Percentiles rank a stretch among this genome's conserved stretches.
Conservation (phyloP, 2,329 filamentous ascomycete genomes). For the Alternaria arborescens region DNA sequence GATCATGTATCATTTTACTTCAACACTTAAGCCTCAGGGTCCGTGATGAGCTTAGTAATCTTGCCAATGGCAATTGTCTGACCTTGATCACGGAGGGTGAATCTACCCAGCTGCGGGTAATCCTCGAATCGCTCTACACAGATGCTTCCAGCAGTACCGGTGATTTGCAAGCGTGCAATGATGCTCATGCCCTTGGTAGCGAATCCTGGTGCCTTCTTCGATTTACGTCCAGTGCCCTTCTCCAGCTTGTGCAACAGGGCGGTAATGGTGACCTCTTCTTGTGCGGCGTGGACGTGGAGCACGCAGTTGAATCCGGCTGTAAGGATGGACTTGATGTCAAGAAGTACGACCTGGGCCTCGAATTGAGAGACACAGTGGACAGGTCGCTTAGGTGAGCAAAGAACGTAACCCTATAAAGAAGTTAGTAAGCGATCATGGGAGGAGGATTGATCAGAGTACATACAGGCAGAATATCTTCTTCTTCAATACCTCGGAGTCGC, state of each 20-base stretch:
- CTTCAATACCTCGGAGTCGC: constrained; percentile 91
- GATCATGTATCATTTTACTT: not conserved
- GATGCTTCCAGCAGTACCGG: constrained; percentile 82
- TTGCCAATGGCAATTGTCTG: constrained; percentile 99
- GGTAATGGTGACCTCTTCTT: constrained; percentile 94
- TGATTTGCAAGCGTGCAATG: constrained; percentile 90
- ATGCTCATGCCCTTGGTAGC: constrained; percentile 84
- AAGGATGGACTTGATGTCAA: constrained; percentile 94
- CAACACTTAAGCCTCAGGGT: constrained; percentile 28
- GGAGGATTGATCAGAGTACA: not conserved
- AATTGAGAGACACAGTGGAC: constrained; percentile 91
- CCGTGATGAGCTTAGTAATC: constrained; percentile 84
- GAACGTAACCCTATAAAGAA: constrained; percentile 71
- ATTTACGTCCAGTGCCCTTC: constrained; percentile 92
- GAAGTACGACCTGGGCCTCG: constrained; percentile 94
- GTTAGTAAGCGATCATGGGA: not conserved
- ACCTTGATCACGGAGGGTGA: constrained; percentile 66
- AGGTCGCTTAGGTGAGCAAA: constrained; percentile 92
- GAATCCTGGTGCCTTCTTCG: constrained; percentile 91
- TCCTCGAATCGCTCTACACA: constrained; percentile 96
- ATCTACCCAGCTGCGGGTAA: constrained; percentile 73
- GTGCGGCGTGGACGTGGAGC: constrained; percentile 94
- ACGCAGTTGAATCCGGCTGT: constrained; percentile 98
- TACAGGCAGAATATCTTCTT: constrained; percentile 91
- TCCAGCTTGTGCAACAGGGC: constrained; percentile 91